Percentiles rank a stretch among this genome's conserved stretches.
Evolutionary conservation across 106 monocot genomes (phyloP).

Genomic region (Dendrobium huoshanense): DNA sequence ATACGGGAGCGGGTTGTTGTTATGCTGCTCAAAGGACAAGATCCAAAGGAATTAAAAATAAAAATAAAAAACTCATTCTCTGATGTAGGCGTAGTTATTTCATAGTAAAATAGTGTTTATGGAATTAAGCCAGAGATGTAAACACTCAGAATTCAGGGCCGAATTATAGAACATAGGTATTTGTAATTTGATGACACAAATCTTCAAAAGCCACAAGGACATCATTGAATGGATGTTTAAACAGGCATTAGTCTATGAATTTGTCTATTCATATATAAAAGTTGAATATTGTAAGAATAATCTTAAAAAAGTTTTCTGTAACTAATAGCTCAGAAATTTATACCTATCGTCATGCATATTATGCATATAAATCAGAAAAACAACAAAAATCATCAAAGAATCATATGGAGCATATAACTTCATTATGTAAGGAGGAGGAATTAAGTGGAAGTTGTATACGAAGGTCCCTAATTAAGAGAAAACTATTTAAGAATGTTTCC

Average conservation of each 20-base stretch:
- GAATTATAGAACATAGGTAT: neutral
- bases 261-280: neutral
- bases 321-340: neutral
- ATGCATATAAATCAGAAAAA: neutral
- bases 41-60: neutral
- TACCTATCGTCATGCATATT: neutral
- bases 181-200: neutral
- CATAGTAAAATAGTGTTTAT: neutral
- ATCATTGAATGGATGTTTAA: neutral
- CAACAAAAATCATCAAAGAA: no score
- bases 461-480: no score
- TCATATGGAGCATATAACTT: no score
- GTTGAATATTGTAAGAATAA: neutral
- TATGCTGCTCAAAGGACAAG: conserved; percentile 47
- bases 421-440: no score
- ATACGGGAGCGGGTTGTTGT: conserved; percentile 77
- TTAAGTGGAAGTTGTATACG: no score
- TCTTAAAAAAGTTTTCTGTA: neutral
- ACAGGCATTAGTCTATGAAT: neutral
- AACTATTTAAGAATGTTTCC: no score
- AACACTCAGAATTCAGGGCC: neutral
- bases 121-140: neutral
- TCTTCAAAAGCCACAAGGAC: neutral
- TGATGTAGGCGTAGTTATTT: neutral
- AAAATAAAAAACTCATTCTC: neutral